These are phyloP conservation scores for Macroventuria anomochaeta DNA, from an alignment of 2,329 filamentous ascomycete species.

Conservation along the genomic window DNA sequence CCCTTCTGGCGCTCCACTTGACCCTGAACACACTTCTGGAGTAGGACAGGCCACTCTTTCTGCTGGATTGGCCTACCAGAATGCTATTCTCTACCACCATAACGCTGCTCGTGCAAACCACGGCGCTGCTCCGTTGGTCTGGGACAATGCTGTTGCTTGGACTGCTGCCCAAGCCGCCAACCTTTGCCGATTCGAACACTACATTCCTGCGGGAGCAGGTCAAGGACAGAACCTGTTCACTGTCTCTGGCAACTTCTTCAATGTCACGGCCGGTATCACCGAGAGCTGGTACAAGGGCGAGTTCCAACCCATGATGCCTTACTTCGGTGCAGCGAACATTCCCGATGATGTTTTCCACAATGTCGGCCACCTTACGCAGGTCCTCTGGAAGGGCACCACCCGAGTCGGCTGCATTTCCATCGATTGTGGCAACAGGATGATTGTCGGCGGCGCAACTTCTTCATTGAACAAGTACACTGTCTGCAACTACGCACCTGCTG, in stretches of 20 bases:
- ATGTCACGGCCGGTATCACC: conserved; percentile 72
- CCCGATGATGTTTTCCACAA: conserved; percentile 56
- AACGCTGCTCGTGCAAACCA: conserved; percentile 88
- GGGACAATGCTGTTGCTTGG: conserved; percentile 66
- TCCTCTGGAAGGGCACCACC: conserved; percentile 49
- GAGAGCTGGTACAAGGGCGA: conserved; percentile 92
- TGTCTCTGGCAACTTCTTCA: conserved; percentile 59
- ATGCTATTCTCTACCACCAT: conserved; percentile 69
- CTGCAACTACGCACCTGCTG: conserved; percentile 82
- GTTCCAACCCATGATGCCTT: conserved; percentile 61
- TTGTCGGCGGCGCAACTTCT: conserved; percentile 24
- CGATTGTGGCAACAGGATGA: conserved; percentile 40
- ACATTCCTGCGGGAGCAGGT: conserved; percentile 42
- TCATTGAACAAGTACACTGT: conserved; percentile 63
- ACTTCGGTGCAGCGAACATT: conserved; percentile 63
- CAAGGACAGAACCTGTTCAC: conserved; percentile 96
- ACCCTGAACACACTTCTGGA: conserved; percentile 29
- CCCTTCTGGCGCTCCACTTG: conserved; percentile 1
- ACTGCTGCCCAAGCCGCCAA: conserved; percentile 73
- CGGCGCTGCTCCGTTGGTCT: conserved; percentile 69
- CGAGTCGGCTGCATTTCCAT: conserved; percentile 46
- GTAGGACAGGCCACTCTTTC: conserved; percentile 34
- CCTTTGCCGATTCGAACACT: conserved; percentile 75
- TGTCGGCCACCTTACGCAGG: conserved; percentile 47
- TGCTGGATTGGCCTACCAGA: conserved; percentile 36